phyloP scores from a whole-genome alignment of 768 basidiomycete species.

The Boletus pseudo-olivaceus region DNA sequence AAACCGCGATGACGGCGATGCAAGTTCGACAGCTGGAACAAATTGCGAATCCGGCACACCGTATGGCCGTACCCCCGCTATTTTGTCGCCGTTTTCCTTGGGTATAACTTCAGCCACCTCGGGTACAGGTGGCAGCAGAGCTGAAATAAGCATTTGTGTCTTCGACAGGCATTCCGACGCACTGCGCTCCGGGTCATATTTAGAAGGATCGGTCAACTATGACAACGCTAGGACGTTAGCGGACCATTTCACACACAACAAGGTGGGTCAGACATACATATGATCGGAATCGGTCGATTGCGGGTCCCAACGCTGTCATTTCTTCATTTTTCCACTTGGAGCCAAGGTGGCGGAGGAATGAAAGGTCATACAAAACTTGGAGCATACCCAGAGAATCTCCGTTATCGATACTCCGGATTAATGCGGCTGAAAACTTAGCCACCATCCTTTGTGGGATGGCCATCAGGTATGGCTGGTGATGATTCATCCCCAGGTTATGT shows the following conservation, averaged over 20 bases:
- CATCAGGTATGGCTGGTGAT: slow-evolving; percentile 34
- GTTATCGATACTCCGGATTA: slow-evolving; percentile 34
- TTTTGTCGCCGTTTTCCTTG: slow-evolving; percentile 35
- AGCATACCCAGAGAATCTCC: slow-evolving; percentile 24
- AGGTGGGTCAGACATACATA: slow-evolving; percentile 24
- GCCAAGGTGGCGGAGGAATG: slow-evolving; percentile 44
- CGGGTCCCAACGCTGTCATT: slow-evolving; percentile 23
- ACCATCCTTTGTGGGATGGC: slow-evolving; percentile 39
- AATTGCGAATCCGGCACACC: slow-evolving; percentile 59
- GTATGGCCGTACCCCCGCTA: slow-evolving; percentile 45
- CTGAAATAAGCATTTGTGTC: slow-evolving; percentile 59
- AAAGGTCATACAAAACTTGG: slow-evolving; percentile 44
- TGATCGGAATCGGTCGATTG: slow-evolving; percentile 23
- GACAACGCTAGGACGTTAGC: slow-evolving; percentile 4
- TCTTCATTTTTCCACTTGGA: slow-evolving; percentile 28
- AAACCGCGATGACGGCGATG: slow-evolving; percentile 71
- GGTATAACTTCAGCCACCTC: slow-evolving; percentile 15
- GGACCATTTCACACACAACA: neutral
- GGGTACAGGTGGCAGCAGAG: slow-evolving; percentile 45
- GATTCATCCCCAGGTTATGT: slow-evolving; percentile 51
- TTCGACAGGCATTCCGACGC: slow-evolving; percentile 47
- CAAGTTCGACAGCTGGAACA: slow-evolving; percentile 58
- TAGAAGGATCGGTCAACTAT: slow-evolving; percentile 14
- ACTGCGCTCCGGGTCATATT: slow-evolving; percentile 27
- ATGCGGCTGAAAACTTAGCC: slow-evolving; percentile 31